Base-by-base conservation (phyloP, 768 basidiomycete genomes). In the Daedaleopsis nitida region DNA sequence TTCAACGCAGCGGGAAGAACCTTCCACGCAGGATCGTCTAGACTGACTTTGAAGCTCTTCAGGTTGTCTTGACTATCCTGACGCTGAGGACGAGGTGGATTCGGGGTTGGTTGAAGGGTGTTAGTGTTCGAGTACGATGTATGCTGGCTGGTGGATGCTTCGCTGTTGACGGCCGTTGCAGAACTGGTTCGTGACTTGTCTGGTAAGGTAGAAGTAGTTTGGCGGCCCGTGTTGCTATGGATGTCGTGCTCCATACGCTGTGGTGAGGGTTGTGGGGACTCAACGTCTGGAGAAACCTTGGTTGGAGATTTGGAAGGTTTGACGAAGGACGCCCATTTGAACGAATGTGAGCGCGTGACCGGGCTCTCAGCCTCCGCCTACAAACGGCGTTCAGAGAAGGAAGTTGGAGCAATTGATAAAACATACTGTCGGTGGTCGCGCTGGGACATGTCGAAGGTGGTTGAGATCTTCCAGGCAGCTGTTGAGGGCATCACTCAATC, bases 11-110 rank as follows among this genome's bases (percentile, higher is more conserved):
- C 97, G 1, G 97, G 97, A 16, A 99, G 79, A 21, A 99, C 97
- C 72, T 98, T 98, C 90, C 92, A 98, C 35, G 96, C 97, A 0
- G 97, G 97, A 72, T 99, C 97, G 57, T 98, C 96, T 59, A 99
- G 74, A 65, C 92, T 97, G 61, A 99, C 96, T 74, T 96, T 94
- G 85, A 99, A 98, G 69, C 90, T 93, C 78, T 96, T 94, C 64
- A 93, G 80, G 66, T 92, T 93, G 68, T 87, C 82, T 12, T 79
- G 73, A 65, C 85, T 91, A 44, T 92, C 89, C 68, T 88, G 86
- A 34, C 85, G 79, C 19, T 75, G 73, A 0, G 83, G 79, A n/a
- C 69, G 68, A 66, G 84, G 85, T 3, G 80, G 74, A 5, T 43
- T 55, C 14, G 75, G 68, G 32, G 72, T 65, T 9, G 74, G 73